These are phyloP conservation scores for Cicer pinnatifidum DNA, from an alignment of 306 rosid species.

Conservation along the genomic window DNA sequence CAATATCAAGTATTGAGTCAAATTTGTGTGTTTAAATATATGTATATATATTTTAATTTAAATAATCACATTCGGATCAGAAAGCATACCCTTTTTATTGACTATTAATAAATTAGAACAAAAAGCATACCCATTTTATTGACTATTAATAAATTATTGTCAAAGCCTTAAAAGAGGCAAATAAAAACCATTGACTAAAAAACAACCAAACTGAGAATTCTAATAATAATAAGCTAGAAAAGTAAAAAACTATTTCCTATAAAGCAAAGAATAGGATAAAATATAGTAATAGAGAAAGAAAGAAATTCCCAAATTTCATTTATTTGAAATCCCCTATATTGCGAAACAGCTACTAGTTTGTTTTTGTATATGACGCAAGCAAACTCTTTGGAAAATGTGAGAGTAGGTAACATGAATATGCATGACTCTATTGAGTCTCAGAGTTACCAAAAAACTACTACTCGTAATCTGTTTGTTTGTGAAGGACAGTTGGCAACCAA, in stretches of 20 bases:
- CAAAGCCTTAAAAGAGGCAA: constrained; percentile 28
- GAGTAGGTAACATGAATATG: constrained; percentile 43
- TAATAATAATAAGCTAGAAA: constrained; percentile 1
- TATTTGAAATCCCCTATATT: background rate
- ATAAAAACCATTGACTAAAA: constrained; percentile 30
- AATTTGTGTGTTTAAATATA: too few species aligned
- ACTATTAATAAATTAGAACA: constrained; percentile 36
- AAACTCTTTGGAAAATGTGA: constrained; percentile 15
- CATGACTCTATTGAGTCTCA: constrained; percentile 18
- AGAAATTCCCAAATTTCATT: background rate
- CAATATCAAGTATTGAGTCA: too few species aligned
- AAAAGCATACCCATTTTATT: background rate
- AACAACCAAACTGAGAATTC: constrained; percentile 2
- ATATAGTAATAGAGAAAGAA: background rate
- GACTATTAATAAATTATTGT: constrained; percentile 4
- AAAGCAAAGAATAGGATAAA: constrained; percentile 21
- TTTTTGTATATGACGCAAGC: constrained; percentile 40
- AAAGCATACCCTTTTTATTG: background rate
- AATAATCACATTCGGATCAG: background rate
- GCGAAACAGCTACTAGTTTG: constrained; percentile 45
- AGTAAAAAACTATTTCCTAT: background rate
- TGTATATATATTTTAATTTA: too few species aligned
- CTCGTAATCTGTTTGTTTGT: constrained; percentile 22
- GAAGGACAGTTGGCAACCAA: constrained; percentile 58
- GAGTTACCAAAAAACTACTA: constrained; percentile 15